Conservation (phyloP, 352 stramenopile species). For the Phytophthora litchii region DNA sequence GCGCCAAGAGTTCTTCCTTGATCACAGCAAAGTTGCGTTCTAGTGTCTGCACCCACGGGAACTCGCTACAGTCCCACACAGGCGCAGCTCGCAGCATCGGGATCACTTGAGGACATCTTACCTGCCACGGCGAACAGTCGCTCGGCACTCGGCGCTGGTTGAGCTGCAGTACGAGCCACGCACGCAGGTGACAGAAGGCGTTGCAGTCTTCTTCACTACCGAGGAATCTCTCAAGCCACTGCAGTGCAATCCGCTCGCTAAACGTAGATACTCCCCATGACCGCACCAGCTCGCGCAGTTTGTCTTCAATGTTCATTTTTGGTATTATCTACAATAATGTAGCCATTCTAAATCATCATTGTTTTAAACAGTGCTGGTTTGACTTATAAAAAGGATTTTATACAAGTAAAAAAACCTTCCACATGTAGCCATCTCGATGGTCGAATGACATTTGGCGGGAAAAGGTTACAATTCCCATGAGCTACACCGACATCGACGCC, state of each 20-base stretch:
- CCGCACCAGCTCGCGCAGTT: constrained; percentile 50
- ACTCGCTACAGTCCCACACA: constrained; percentile 55
- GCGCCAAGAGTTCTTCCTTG: constrained; percentile 62
- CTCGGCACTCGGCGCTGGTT: constrained; percentile 45
- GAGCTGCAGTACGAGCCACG: constrained; percentile 77
- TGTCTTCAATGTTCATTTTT: constrained; percentile 31
- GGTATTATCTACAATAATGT: too few species aligned
- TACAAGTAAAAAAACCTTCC: too few species aligned
- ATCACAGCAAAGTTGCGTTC: constrained; percentile 62
- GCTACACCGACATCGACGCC: constrained; percentile 77
- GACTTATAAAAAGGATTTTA: too few species aligned
- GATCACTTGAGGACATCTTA: constrained; percentile 69
- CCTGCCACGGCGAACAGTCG: constrained; percentile 57
- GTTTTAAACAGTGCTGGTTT: too few species aligned
- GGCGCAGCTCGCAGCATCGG: constrained; percentile 47
- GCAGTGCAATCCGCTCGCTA: constrained; percentile 65
- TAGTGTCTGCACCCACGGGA: constrained; percentile 55
- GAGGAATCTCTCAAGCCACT: constrained; percentile 58
- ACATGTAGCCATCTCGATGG: background rate
- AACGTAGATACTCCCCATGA: constrained; percentile 73
- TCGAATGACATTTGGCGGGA: background rate
- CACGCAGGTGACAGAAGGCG: constrained; percentile 48
- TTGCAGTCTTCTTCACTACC: constrained; percentile 23
- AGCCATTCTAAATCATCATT: too few species aligned
- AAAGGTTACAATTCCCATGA: too few species aligned